phyloP scores from a whole-genome alignment of 495 filamentous ascomycete species.

The Pseudomonodictys pantanalensis region DNA sequence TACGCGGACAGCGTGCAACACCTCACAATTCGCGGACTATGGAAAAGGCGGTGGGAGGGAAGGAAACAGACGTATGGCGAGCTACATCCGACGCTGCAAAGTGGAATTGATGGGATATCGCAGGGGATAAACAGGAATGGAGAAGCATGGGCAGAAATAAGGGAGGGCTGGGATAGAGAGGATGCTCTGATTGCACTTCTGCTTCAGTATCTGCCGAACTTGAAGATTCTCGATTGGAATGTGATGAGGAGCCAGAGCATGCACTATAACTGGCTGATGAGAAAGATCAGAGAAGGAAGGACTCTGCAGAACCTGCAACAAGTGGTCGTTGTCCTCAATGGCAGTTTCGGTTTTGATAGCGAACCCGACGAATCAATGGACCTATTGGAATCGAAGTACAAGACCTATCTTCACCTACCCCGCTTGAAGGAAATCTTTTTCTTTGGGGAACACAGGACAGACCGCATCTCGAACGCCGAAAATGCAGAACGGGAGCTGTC shows the following conservation, averaged over 20 bases:
- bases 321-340: background rate
- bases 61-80: background rate
- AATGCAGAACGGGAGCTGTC: too few relatives aligned
- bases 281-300: background rate
- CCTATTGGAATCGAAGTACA: too few relatives aligned
- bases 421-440: too few relatives aligned
- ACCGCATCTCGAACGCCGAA: too few relatives aligned
- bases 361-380: too few relatives aligned
- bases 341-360: too few relatives aligned
- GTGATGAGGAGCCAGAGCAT: background rate
- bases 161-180: background rate
- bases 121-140: background rate
- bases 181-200: background rate
- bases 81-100: background rate
- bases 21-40: background rate
- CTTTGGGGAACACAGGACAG: too few relatives aligned
- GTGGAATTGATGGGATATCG: background rate
- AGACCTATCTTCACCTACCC: too few relatives aligned
- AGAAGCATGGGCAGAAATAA: background rate
- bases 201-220: background rate
- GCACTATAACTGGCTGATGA: background rate
- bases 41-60: background rate
- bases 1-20: background rate
- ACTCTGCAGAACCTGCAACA: too few relatives aligned
- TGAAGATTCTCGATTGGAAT: background rate